Percentiles rank a stretch among this genome's conserved stretches.
Evolutionary conservation across 352 stramenopile species (phyloP).

Genomic region (Phytophthora vignae): DNA sequence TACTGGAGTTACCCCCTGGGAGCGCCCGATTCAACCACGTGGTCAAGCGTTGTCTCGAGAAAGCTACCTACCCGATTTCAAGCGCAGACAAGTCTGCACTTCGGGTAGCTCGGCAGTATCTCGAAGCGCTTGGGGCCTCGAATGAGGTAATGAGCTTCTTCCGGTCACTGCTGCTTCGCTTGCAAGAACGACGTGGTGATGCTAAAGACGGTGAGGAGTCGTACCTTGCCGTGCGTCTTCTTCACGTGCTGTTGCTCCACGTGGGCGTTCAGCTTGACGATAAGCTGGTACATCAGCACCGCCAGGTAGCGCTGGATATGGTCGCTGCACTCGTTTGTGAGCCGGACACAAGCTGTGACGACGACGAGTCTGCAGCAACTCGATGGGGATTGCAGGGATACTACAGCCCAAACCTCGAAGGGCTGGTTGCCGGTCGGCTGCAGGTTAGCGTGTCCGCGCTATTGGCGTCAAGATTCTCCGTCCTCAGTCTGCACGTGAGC

Average conservation of each 20-base stretch:
- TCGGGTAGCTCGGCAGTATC: conserved; percentile 35
- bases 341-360: conserved; percentile 8
- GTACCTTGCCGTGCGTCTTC: conserved; percentile 47
- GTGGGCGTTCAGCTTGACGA: conserved; percentile 43
- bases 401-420: conserved; percentile 30
- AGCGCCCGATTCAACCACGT: conserved; percentile 30
- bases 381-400: conserved; percentile 40
- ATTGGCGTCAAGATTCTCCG: conserved; percentile 44
- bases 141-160: conserved; percentile 34
- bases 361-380: conserved; percentile 32
- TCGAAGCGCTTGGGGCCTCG: conserved; percentile 33
- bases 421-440: conserved; percentile 22
- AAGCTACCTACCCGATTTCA: conserved; percentile 28
- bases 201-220: conserved; percentile 25
- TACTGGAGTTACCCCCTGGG: conserved; percentile 37
- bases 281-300: conserved; percentile 47
- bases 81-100: conserved; percentile 12
- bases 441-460: conserved; percentile 36
- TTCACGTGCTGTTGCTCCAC: conserved; percentile 60
- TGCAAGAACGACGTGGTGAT: conserved; percentile 25
- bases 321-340: conserved; percentile 29
- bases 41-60: conserved; percentile 34
- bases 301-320: conserved; percentile 37
- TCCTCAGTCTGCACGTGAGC: conserved; percentile 43
- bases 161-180: conserved; percentile 29